Evolutionary conservation across 2,329 filamentous ascomycete genomes (phyloP), one percentile per base, ranked within the genome.

Genomic region (Phaeosphaeriaceae sp.): DNA sequence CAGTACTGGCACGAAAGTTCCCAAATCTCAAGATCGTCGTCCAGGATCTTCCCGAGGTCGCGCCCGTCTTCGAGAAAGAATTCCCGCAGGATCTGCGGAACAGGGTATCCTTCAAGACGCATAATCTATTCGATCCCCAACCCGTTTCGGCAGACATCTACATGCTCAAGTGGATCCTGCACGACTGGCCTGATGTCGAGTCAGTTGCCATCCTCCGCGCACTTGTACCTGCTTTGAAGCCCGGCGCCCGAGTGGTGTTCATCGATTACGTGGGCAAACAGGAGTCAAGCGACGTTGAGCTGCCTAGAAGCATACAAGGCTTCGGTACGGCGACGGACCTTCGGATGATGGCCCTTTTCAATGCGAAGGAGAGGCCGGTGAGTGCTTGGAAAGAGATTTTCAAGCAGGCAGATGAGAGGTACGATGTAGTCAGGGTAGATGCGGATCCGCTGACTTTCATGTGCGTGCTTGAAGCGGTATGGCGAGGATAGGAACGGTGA

Each of bases 91-190:
- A 70, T 10, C 63, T 74, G 10, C 58, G 55, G 40, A 63, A 60
- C 17, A 73, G 75, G 49, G 69, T 78, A 43, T 67, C 63, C 7
- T 80, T 80, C 59, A 77, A 80, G 60, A 77, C 77, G 2, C 86
- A 89, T 68, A 83, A 88, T 65, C 87, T 89, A 69, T 87, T 88
- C 70, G 78, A 79, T 6, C 80, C 83, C 52, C 87, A 89, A 71
- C 80, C 82, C 0, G 78, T 85, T 15, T 76, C 82, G 49, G 87
- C 73, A n/a, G 72, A 74, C 54, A 69, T 88, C 19, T 89, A 88
- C 75, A 65, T 85, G 65, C 83, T 88, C 72, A 83, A 85, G 49
- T 84, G 83, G 80, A 87, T 89, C 61, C 73, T 89, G 8, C 86
- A 89, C 70, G 87, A 89, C 75, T 87, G 86, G 77, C 83, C 85